A percentile compares a stretch with the other conserved stretches of the same genome.
Evolutionary conservation across 1,284 basidiomycete genomes (phyloP).

Genomic region (Pterulicium gracile): DNA sequence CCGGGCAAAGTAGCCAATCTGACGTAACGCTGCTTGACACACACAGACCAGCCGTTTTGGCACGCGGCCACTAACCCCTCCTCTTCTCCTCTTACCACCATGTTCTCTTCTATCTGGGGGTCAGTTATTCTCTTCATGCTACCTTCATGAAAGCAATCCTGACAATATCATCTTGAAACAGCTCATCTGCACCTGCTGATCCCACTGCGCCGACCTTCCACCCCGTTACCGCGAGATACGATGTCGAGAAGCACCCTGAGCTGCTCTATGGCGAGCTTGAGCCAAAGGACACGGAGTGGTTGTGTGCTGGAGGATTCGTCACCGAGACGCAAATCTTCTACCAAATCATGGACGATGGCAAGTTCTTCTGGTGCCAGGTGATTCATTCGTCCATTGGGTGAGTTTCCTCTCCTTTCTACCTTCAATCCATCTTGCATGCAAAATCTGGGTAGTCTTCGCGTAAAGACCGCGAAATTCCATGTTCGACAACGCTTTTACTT

Average conservation of each 20-base stretch:
- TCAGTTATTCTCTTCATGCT: not conserved
- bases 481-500: conserved; percentile 4
- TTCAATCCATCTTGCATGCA: conserved; percentile 11
- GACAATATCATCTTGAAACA: not conserved
- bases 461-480: not conserved
- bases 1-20: too few species aligned
- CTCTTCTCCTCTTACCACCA: conserved; percentile 23
- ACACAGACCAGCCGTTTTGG: not conserved
- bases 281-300: conserved; percentile 73
- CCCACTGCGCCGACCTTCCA: conserved; percentile 62
- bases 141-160: not conserved
- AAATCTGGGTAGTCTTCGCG: too few species aligned
- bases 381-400: conserved; percentile 95
- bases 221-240: conserved; percentile 53
- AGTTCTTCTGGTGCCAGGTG: conserved; percentile 79
- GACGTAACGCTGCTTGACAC: too few species aligned
- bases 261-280: conserved; percentile 58
- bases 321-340: conserved; percentile 95
- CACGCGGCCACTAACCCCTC: not conserved
- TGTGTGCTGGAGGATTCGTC: conserved; percentile 67
- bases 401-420: conserved; percentile 23
- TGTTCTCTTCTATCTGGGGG: conserved; percentile 38
- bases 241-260: conserved; percentile 28
- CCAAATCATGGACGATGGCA: conserved; percentile 75
- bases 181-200: not conserved